Evolutionary conservation across 2,329 filamentous ascomycete species (phyloP).

Genomic region (Paracamarosporium sp.): DNA sequence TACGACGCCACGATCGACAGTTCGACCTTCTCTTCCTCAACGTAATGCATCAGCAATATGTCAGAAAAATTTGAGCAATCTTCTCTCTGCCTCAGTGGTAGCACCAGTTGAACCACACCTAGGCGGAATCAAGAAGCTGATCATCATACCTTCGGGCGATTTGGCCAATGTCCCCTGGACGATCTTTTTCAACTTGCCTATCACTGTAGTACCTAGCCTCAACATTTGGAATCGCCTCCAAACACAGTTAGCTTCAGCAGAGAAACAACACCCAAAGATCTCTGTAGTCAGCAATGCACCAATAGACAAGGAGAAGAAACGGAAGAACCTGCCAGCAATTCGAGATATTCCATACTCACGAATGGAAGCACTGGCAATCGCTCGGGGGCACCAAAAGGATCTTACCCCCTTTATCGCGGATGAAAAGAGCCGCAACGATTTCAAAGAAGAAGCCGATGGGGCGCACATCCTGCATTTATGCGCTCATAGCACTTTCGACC

Average conservation of each 20-base stretch:
- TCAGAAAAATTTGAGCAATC: neutral
- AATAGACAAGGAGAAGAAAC: conserved; percentile 1
- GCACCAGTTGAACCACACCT: conserved; percentile 2
- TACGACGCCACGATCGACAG: neutral
- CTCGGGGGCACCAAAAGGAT: conserved; percentile 3
- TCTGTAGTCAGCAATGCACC: conserved; percentile 15
- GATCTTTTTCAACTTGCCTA: conserved; percentile 13
- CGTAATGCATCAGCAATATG: neutral
- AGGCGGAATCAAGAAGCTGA: conserved; percentile 6
- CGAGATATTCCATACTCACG: conserved; percentile 17
- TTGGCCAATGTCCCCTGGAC: conserved; percentile 18
- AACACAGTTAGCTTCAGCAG: neutral
- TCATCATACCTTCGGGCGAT: conserved; percentile 16
- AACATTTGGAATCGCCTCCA: conserved; percentile 16
- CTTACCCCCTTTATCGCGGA: conserved; percentile 12
- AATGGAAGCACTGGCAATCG: conserved; percentile 16
- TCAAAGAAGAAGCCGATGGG: conserved; percentile 5
- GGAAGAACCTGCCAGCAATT: conserved; percentile 1
- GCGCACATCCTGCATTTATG: conserved; percentile 16
- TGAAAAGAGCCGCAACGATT: conserved; percentile 8
- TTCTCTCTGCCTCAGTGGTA: conserved; percentile 2
- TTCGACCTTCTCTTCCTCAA: neutral
- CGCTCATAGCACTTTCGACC: conserved; percentile 16
- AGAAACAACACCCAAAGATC: conserved; percentile 1
- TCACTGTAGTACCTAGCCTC: conserved; percentile 15